Evolutionary conservation across 306 rosid genomes (phyloP).

Genomic region (Quercus dentata): DNA sequence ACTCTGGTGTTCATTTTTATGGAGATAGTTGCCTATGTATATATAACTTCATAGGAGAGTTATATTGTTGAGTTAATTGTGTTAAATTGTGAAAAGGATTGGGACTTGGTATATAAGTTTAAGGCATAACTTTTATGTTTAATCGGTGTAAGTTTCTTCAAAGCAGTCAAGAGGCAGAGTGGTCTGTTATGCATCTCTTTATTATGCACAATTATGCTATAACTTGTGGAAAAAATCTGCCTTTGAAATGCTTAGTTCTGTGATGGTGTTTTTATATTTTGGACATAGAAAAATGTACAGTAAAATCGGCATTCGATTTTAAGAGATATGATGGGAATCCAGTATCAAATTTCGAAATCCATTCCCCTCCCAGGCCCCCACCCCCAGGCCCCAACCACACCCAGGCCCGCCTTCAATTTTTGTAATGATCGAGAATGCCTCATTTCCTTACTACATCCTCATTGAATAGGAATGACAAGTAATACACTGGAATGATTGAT

Average conservation of each 20-base stretch:
- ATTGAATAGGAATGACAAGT: too few relatives aligned
- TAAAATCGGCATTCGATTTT: neutral
- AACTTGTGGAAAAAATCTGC: neutral
- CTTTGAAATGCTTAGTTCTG: neutral
- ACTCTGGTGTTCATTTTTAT: neutral
- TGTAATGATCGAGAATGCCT: too few relatives aligned
- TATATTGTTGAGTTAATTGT: neutral
- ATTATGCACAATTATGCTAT: neutral
- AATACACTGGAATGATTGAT: too few relatives aligned
- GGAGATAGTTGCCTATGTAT: neutral
- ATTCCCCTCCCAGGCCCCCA: too few relatives aligned
- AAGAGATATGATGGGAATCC: neutral
- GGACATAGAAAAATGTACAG: too few relatives aligned
- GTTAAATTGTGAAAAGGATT: neutral
- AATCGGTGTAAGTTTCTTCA: neutral
- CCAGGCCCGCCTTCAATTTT: too few relatives aligned
- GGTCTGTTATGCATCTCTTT: neutral
- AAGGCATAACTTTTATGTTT: neutral
- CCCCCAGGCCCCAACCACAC: too few relatives aligned
- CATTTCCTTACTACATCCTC: too few relatives aligned
- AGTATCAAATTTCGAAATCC: neutral
- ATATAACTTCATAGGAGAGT: neutral
- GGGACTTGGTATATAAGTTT: conserved; percentile 2
- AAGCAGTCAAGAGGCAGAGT: neutral
- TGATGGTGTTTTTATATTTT: neutral